Base-by-base conservation (phyloP, 1,284 basidiomycete species). In the Mycocalia duriaeana region DNA sequence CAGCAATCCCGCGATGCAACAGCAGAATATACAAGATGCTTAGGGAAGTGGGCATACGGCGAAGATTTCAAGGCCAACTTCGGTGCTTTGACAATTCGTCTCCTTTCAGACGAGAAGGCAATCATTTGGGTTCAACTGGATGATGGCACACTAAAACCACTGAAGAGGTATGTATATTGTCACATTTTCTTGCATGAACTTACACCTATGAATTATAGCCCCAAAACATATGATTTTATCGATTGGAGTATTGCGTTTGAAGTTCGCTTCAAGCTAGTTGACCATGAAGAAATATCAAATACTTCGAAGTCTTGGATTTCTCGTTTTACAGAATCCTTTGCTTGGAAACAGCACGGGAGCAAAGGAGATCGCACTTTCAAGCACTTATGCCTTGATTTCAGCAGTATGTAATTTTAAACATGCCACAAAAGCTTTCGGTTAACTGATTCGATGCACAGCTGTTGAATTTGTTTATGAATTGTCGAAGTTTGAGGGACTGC, bases 231-330 rank as follows among this genome's bases (percentile, higher is more conserved):
- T 14, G 23, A 46, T 7, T 38, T 46, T 11, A 18, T 13, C 5
- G 31, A 47, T 18, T 47, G 46, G 46, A 47, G 39, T 25, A 43
- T 47, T 18, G 46, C 46, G 9, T 47, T 47, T 20, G 46, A 47
- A 36, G 41, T 42, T n/a, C n/a, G 22, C 11, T 25, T 45, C 35
- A 45, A 19, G 16, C 14, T 45, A 16, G 19, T 16, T 24, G 25
- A 43, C 25, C 41, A 47, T 14, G 25, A 42, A 19, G 38, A 42
- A 8, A 28, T 34, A 16, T 20, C 9, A 13, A 13, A n/a, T 14
- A 18, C 46, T 18, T 26, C 45, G 3, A 42, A 41, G 25, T 42
- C 45, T 13, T 47, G 45, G 45, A 28, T 42, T 16, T 19, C 25
- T 13, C 14, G 46, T 5, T 47, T 47, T 20, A 47, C 14, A 11